Base-by-base conservation (phyloP, 2,329 filamentous ascomycete genomes). In the Venturia nashicola region DNA sequence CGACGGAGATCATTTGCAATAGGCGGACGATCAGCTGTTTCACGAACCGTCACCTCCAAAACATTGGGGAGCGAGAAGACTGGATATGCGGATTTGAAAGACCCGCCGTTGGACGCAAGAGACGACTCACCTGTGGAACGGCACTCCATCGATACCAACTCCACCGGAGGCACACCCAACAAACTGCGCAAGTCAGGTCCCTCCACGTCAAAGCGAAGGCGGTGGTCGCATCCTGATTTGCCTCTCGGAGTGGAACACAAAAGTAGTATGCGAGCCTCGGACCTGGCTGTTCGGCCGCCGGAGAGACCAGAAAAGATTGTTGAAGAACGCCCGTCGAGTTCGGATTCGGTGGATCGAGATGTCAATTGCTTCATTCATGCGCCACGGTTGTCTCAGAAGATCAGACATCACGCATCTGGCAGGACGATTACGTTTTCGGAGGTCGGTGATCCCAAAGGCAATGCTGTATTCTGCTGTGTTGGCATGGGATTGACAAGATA, bases 401-500 rank as follows among this genome's bases (percentile, higher is more conserved):
- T 97, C 61, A 81, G 82, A 27, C 90, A 97, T 74, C 91, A 91
- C 0, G 87, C 90, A 65, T 95, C 90, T 0, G 91, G 92, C 1
- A 86, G 94, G 18, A 81, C 88, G 3, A 97, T 99, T 68, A 95
- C 91, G 0, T 99, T 97, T 71, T 97, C 93, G 0, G 94, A 99
- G 74, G 94, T 99, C 2, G 94, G 94, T 16, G 92, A 97, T 73
- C 86, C 92, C 0, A 85, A 93, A 54, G 94, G 94, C 1, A 93
- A 88, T 68, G 93, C 91, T 2, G 90, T 99, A 1, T 92, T 99
- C 69, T 95, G 94, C 72, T 99, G 94, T 71, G 91, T 99, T 2
- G 94, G 94, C 23, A 99, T 99, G 94, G 94, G 94, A 0, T 76
- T 99, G 70, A 99, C 94, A 12, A 85, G 94, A 75, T 99, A 94